Base-by-base conservation (phyloP, 225 moss, liverwort and hornwort species). In the Polytrichum commune region DNA sequence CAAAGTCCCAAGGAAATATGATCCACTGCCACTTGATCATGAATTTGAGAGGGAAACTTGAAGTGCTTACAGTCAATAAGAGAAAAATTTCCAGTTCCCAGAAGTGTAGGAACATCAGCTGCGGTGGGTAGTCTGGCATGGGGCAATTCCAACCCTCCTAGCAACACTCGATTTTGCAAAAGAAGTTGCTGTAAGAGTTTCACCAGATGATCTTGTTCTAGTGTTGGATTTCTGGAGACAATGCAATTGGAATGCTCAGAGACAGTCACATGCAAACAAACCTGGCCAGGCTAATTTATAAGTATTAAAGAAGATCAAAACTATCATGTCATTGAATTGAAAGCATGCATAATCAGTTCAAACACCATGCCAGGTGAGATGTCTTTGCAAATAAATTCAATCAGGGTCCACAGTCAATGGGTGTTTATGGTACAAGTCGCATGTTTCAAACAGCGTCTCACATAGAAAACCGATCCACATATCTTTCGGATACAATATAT, bases 111-210 rank as follows among this genome's bases (percentile, higher is more conserved):
- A 55, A 87, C 83, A 72, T 95, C 90, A 32, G 98, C 93, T 61
- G 84, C 98, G 58, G 91, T 91, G 35, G 89, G 87, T 22, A 89
- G 79, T 65, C 85, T 84, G 19, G 90, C 95, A 35, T 87, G 78
- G 28, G 81, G 79, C 29, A 78, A 80, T 77, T 93, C 90, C 70
- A 82, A 73, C 55, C 81, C 73, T 73, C 75, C 76, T 62, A 81
- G 88, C 35, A 85, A 81, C 76, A 86, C 79, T 83, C 85, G 85
- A 80, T 86, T 90, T 73, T 90, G 90, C 46, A 85, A 82, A 75
- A 98, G 95, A 53, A 98, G 86, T 81, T 98, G 98, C 76, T 90
- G 88, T 28, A 98, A 85, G 54, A 95, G 81, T 82, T 90, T 90
- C 79, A 98, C 90, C 18, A 98, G 68, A 81, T 98, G 98, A 76